A percentile compares a stretch with the other conserved stretches of the same genome.
phyloP scores from a whole-genome alignment of 176 grass and related monocot species.

The Avena insularis region DNA sequence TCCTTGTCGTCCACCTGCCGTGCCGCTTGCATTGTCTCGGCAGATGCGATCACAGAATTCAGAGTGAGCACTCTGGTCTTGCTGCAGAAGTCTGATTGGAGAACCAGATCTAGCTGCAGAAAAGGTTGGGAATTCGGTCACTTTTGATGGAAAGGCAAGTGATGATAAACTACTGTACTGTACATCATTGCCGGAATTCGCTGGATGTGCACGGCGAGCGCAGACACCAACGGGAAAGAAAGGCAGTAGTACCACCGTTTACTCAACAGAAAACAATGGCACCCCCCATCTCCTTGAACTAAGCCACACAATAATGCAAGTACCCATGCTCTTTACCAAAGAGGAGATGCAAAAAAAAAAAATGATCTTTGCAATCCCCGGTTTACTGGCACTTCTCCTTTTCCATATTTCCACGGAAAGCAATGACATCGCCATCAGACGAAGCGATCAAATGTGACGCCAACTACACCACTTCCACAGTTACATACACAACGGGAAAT shows the following conservation, averaged over 20 bases:
- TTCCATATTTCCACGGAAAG: background rate
- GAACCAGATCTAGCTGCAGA: conserved; percentile 10
- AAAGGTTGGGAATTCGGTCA: background rate
- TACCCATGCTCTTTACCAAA: background rate
- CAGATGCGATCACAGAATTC: background rate
- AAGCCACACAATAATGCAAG: background rate
- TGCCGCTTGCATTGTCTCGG: conserved; percentile 32
- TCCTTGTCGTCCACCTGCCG: conserved; percentile 63
- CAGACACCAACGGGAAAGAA: conserved; percentile 8
- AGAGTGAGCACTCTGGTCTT: background rate
- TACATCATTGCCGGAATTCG: background rate
- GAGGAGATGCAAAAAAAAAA: background rate
- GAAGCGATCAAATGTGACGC: background rate
- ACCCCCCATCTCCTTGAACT: background rate
- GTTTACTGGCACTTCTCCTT: background rate
- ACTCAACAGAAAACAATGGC: conserved; percentile 17
- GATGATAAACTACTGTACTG: background rate
- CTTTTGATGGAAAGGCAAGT: background rate
- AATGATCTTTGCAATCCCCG: background rate
- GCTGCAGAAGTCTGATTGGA: background rate
- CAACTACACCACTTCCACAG: background rate
- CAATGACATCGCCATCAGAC: background rate
- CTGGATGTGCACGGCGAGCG: background rate
- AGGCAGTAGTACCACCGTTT: background rate
- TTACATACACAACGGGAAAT: background rate